Base-by-base conservation (phyloP, 192 early-diverging fungal genomes). In the Cladochytrium replicatum region DNA sequence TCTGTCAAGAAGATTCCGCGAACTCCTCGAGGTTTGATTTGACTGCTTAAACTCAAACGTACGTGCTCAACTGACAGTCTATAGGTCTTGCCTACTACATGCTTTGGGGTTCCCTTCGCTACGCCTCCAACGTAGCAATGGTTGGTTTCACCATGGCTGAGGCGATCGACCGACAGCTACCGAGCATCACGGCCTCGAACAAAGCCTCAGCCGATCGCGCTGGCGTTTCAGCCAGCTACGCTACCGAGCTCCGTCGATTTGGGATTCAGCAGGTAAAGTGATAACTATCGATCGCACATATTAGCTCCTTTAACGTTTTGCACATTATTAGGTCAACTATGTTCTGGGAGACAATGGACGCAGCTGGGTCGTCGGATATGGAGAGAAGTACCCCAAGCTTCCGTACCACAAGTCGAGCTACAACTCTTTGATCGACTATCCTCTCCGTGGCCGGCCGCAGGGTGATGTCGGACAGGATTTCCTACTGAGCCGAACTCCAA, bases 341-440 rank as follows among this genome's bases (percentile, higher is more conserved):
- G 63, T 69, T 1, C 53, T 74, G 1, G 73, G 73, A 24, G 73
- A 75, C 29, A 61, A 59, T 46, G 71, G 71, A 8, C 66, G 67
- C 29, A 58, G 60, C 4, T 75, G 68, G 64, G 57, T 75, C 0
- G 59, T 66, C 27, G 73, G 73, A n/a, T 74, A 74, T 59, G 71
- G 71, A 6, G 55, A 60, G 7, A 67, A 75, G 8, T 72, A 49
- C n/a, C 73, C 73, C 0, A 32, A 25, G 8, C 58, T 56, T 17
- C 73, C 71, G 1, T 75, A 75, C 53, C 73, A 75, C 50, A 75
- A 75, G 41, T 59, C 55, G 2, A 64, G 60, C 2, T 75, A 75
- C 60, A 75, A 75, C 27, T 53, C 64, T 3, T 75, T 61, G 51
- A 72, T 75, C 41, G 64, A 75, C 34, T 75, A 67, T 26, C 71